These are phyloP conservation scores for Aegilops umbellulata DNA, from an alignment of 176 grass and related monocot genomes.

Conservation along the genomic window DNA sequence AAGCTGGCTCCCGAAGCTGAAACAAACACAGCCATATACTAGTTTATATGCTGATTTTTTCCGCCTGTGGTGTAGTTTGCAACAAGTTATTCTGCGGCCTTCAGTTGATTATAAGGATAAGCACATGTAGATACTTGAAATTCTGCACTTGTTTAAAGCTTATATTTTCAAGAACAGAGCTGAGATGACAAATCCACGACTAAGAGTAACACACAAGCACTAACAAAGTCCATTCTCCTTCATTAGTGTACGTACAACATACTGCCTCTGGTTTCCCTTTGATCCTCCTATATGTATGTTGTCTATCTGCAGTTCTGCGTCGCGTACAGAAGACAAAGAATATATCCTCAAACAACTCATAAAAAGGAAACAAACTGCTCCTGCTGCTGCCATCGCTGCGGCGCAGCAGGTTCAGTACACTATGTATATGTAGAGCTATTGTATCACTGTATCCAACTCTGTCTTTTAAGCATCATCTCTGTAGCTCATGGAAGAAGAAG, in stretches of 20 bases:
- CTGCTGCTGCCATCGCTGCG: background rate
- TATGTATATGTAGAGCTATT: slow-evolving; percentile 27
- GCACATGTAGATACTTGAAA: background rate
- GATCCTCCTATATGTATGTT: slow-evolving; percentile 9
- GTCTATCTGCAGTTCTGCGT: slow-evolving; percentile 26
- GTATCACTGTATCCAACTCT: slow-evolving; percentile 29
- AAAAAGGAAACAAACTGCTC: slow-evolving; percentile 16
- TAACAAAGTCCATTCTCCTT: slow-evolving; percentile 20
- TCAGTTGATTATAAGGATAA: slow-evolving; percentile 21
- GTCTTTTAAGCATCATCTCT: background rate
- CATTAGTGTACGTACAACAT: slow-evolving; percentile 16
- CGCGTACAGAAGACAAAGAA: slow-evolving; percentile 28
- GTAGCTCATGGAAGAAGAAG: background rate
- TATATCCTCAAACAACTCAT: slow-evolving; percentile 7
- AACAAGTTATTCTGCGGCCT: background rate
- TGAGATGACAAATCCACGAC: background rate
- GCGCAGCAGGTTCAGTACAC: slow-evolving; percentile 25
- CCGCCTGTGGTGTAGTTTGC: too few species aligned
- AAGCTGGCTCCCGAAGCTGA: too few species aligned
- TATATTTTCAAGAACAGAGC: background rate
- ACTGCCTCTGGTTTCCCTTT: slow-evolving; percentile 16
- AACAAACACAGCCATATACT: too few species aligned
- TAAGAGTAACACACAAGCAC: background rate
- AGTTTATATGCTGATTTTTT: too few species aligned
- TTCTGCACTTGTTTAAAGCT: background rate